A percentile compares a stretch with the other conserved stretches of the same genome.
phyloP scores from a whole-genome alignment of 2,329 filamentous ascomycete species.

The Ciborinia camelliae region DNA sequence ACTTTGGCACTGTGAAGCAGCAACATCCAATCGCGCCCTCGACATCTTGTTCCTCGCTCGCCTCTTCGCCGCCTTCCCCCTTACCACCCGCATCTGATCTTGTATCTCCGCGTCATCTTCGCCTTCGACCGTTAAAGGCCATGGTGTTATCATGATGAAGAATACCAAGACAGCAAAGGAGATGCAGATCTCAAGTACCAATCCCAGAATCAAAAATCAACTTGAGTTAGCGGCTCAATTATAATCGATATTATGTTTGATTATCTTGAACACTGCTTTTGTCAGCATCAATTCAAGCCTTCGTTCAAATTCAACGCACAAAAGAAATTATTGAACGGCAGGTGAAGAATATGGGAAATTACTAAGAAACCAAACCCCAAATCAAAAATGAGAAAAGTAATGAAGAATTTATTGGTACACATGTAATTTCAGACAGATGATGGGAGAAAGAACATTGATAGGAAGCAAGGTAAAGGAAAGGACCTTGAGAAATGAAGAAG shows the following conservation, averaged over 20 bases:
- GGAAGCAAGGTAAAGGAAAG: background rate
- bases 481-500: background rate
- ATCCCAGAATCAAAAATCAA: background rate
- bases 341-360: background rate
- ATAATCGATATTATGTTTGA: background rate
- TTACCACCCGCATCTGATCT: background rate
- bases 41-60: background rate
- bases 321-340: background rate
- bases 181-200: background rate
- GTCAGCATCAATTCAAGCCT: no score
- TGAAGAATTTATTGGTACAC: background rate
- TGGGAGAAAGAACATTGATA: background rate
- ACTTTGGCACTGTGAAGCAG: no score
- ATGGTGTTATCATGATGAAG: background rate
- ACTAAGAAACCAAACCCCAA: background rate
- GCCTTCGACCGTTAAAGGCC: no score
- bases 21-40: no score
- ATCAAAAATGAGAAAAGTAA: background rate
- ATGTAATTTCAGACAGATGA: background rate
- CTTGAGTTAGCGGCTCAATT: background rate
- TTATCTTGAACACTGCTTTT: background rate
- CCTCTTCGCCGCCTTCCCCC: background rate
- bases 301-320: no score
- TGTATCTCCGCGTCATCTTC: background rate
- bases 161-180: background rate